Evolutionary conservation across 768 basidiomycete genomes (phyloP).

Genomic region (Mycena galericulata): DNA sequence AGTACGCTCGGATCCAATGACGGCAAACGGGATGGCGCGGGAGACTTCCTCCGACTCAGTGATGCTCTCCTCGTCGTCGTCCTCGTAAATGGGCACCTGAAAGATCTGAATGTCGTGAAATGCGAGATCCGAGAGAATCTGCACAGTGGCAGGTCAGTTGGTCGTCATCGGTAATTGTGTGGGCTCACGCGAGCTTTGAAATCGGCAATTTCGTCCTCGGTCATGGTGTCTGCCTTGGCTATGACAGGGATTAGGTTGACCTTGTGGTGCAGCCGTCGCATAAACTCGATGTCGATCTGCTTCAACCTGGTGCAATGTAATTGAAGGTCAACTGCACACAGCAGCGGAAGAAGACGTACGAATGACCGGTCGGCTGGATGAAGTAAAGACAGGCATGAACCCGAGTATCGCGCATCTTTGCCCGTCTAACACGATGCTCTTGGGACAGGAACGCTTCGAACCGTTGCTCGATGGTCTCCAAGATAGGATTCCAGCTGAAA

Average conservation of each 20-base stretch:
- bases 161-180: not conserved
- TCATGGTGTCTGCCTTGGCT: constrained; percentile 97
- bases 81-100: constrained; percentile 97
- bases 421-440: constrained; percentile 96
- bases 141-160: constrained; percentile 7
- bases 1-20: constrained; percentile 91
- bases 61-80: constrained; percentile 98
- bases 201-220: constrained; percentile 91
- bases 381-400: constrained; percentile 99
- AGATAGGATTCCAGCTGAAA: constrained; percentile 94
- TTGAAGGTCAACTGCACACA: not conserved
- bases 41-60: constrained; percentile 97
- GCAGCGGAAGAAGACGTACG: constrained; percentile 81
- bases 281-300: constrained; percentile 98
- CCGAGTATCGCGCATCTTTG: constrained; percentile 94
- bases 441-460: constrained; percentile 98
- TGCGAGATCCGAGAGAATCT: constrained; percentile 96
- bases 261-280: constrained; percentile 95
- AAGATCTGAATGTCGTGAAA: constrained; percentile 97
- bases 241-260: constrained; percentile 99
- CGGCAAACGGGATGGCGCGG: constrained; percentile 97
- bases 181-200: constrained; percentile 90
- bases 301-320: constrained; percentile 80
- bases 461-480: constrained; percentile 98
- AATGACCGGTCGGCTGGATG: constrained; percentile 97